A percentile compares a stretch with the other conserved stretches of the same genome.
These are phyloP conservation scores for Anisodus tanguticus DNA, from an alignment of 257 asterid genomes.

Conservation along the genomic window DNA sequence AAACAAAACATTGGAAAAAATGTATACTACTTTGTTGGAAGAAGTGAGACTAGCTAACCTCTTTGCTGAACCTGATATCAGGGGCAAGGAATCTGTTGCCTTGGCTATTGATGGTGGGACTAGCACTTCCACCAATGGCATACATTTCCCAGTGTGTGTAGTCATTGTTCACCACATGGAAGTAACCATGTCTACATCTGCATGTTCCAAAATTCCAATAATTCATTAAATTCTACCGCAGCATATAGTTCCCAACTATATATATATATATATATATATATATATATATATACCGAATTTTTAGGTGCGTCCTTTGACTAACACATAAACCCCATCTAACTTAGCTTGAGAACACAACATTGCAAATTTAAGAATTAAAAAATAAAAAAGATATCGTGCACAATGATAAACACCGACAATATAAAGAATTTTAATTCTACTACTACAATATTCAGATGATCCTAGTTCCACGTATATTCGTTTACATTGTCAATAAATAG, in stretches of 20 bases:
- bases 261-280: neutral
- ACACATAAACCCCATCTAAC: neutral
- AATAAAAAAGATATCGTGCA: too few relatives aligned
- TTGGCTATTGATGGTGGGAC: constrained; percentile 79
- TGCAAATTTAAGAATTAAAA: too few relatives aligned
- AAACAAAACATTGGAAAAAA: neutral
- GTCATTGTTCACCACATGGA: constrained; percentile 92
- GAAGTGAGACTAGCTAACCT: constrained; percentile 47
- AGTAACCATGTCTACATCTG: constrained; percentile 87
- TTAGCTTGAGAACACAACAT: too few relatives aligned
- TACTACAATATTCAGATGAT: too few relatives aligned
- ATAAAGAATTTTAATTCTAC: too few relatives aligned
- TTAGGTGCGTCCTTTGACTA: neutral
- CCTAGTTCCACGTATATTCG: too few relatives aligned
- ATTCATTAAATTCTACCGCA: neutral
- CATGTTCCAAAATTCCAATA: constrained; percentile 25
- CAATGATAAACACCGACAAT: too few relatives aligned
- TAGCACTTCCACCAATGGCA: constrained; percentile 90
- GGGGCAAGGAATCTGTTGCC: constrained; percentile 88
- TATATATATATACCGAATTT: neutral
- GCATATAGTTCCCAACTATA: neutral
- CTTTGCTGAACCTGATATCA: constrained; percentile 55
- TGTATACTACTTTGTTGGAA: neutral
- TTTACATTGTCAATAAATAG: neutral
- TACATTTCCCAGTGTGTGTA: constrained; percentile 94